Percentiles rank a stretch among this genome's conserved stretches.
Evolutionary conservation across 1,284 basidiomycete genomes (phyloP).

Genomic region (Apiotrichum sp.): DNA sequence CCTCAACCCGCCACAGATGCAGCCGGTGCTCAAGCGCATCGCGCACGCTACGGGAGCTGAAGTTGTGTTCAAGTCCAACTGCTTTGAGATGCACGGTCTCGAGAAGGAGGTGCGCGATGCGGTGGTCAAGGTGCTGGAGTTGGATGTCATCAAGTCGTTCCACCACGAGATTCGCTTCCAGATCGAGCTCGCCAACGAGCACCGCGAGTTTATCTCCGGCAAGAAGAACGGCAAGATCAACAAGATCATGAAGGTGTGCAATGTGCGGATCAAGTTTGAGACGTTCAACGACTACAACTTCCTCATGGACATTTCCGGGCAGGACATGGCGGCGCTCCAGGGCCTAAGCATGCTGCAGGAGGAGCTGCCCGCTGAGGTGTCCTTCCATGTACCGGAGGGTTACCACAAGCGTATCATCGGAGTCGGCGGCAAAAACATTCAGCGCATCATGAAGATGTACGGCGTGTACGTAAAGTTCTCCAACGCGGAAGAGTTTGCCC

Average conservation of each 20-base stretch:
- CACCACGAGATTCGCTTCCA: conserved; percentile 98
- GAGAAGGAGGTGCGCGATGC: conserved; percentile 86
- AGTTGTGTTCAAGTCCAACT: conserved; percentile 94
- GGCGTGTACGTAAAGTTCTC: conserved; percentile 99
- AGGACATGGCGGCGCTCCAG: conserved; percentile 73
- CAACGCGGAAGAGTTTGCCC: conserved; percentile 95
- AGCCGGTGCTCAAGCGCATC: conserved; percentile 78
- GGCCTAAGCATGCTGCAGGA: conserved; percentile 88
- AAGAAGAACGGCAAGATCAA: conserved; percentile 99
- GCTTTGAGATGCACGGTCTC: conserved; percentile 95
- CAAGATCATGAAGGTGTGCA: conserved; percentile 94
- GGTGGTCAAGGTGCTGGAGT: conserved; percentile 76
- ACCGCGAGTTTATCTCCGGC: conserved; percentile 95
- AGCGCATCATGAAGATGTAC: conserved; percentile 99
- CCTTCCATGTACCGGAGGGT: conserved; percentile 96
- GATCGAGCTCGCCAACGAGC: conserved; percentile 95
- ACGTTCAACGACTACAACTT: conserved; percentile 98
- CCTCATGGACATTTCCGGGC: conserved; percentile 86
- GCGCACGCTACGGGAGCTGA: conserved; percentile 84
- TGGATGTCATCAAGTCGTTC: conserved; percentile 81
- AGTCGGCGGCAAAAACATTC: conserved; percentile 96
- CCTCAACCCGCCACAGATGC: conserved; percentile 76
- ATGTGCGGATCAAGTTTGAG: conserved; percentile 98
- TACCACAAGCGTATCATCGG: conserved; percentile 99
- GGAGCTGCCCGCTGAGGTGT: conserved; percentile 98